These are phyloP conservation scores for Thelonectria blattea DNA, from an alignment of 2,329 filamentous ascomycete species.

Conservation along the genomic window DNA sequence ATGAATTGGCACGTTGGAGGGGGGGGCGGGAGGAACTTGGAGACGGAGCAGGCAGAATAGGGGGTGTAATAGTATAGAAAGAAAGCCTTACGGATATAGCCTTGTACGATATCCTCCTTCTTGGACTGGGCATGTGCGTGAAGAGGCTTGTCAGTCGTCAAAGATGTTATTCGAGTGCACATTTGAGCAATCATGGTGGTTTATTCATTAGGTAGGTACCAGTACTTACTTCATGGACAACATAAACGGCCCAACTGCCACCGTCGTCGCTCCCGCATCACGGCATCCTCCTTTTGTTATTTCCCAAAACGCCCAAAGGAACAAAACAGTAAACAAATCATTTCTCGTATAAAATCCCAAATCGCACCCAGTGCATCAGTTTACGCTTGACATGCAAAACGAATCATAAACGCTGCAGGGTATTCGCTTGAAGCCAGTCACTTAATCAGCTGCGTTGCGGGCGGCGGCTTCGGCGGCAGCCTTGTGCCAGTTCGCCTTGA, in stretches of 20 bases:
- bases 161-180: too few relatives aligned
- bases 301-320: not conserved
- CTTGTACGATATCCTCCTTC: conserved; percentile 27
- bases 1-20: not conserved
- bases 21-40: not conserved
- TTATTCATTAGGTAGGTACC: not conserved
- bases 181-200: not conserved
- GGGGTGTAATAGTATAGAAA: conserved; percentile 29
- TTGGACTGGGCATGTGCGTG: conserved; percentile 8
- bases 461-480: conserved; percentile 59
- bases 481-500: conserved; percentile 59
- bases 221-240: not conserved
- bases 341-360: not conserved
- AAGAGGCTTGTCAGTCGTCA: too few relatives aligned
- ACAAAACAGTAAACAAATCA: not conserved
- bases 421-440: not conserved
- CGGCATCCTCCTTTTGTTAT: not conserved
- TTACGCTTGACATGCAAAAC: not conserved
- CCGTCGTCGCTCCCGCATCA: not conserved
- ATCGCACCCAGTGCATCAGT: not conserved
- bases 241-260: conserved; percentile 4
- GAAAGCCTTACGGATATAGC: conserved; percentile 25
- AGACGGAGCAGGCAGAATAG: conserved; percentile 11
- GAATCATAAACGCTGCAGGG: not conserved
- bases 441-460: conserved; percentile 56